A percentile compares a stretch with the other conserved stretches of the same genome.
phyloP scores from a whole-genome alignment of 257 asterid species.

The Capsicum baccatum region DNA sequence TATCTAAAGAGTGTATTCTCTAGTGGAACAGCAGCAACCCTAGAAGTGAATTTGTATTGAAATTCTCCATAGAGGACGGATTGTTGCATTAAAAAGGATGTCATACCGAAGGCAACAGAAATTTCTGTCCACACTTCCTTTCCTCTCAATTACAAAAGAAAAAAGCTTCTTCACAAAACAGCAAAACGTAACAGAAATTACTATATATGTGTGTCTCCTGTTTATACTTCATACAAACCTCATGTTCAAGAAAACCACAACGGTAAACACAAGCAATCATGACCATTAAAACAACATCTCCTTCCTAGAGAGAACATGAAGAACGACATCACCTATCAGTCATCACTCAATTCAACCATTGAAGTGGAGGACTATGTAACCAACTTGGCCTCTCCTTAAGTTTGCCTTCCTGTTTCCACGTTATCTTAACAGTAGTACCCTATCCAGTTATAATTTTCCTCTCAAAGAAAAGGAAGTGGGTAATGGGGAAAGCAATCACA shows the following conservation, averaged over 20 bases:
- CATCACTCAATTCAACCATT: conserved; percentile 4
- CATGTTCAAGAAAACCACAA: background rate
- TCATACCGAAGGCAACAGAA: background rate
- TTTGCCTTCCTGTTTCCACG: background rate
- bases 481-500: background rate
- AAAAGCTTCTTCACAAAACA: background rate
- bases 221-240: background rate
- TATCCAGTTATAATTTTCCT: conserved; percentile 17
- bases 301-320: background rate
- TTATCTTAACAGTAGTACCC: background rate
- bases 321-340: background rate
- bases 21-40: background rate
- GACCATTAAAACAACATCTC: background rate
- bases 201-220: background rate
- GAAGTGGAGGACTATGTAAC: background rate
- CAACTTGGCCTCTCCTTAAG: background rate
- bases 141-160: background rate
- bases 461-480: background rate
- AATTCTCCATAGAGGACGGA: background rate
- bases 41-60: background rate
- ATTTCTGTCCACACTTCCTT: background rate
- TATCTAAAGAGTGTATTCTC: background rate
- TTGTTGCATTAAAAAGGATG: background rate
- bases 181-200: background rate
- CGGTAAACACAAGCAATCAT: background rate